Conservation (phyloP, 2,329 filamentous ascomycete species). For the Aureobasidium melanogenum region DNA sequence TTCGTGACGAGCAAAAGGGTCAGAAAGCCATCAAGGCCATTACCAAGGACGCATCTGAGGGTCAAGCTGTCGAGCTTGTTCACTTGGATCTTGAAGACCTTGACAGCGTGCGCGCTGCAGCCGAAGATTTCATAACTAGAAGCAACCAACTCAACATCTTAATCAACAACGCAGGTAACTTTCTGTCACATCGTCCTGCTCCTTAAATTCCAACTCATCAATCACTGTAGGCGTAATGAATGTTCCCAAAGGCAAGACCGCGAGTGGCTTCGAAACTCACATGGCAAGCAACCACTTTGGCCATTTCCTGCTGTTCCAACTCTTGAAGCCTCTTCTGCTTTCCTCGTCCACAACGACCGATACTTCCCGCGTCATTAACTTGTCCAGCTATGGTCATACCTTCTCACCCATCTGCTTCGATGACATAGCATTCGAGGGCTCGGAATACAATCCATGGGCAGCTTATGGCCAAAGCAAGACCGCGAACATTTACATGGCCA, state of each 20-base stretch:
- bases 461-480: slow-evolving; percentile 44
- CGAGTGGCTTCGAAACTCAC: slow-evolving; percentile 43
- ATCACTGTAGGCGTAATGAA: slow-evolving; percentile 35
- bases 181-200: background rate
- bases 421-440: slow-evolving; percentile 32
- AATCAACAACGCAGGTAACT: slow-evolving; percentile 29
- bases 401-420: slow-evolving; percentile 27
- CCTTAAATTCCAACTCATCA: background rate
- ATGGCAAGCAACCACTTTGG: slow-evolving; percentile 46
- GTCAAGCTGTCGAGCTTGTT: background rate
- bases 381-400: slow-evolving; percentile 38
- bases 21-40: background rate
- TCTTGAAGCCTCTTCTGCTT: slow-evolving; percentile 39
- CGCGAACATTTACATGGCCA: slow-evolving; percentile 44
- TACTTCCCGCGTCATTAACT: slow-evolving; percentile 39
- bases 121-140: slow-evolving; percentile 21
- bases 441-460: slow-evolving; percentile 26
- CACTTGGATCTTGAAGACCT: slow-evolving; percentile 25
- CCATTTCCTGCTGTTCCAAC: slow-evolving; percentile 46
- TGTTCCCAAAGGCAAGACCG: slow-evolving; percentile 29
- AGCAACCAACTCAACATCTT: slow-evolving; percentile 32
- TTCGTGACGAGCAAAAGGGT: slow-evolving; percentile 8
- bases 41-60: background rate
- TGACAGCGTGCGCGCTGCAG: slow-evolving; percentile 26
- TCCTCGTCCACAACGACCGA: slow-evolving; percentile 30